phyloP scores from a whole-genome alignment of 2,329 filamentous ascomycete genomes.

The Diaporthe citrichinensis region DNA sequence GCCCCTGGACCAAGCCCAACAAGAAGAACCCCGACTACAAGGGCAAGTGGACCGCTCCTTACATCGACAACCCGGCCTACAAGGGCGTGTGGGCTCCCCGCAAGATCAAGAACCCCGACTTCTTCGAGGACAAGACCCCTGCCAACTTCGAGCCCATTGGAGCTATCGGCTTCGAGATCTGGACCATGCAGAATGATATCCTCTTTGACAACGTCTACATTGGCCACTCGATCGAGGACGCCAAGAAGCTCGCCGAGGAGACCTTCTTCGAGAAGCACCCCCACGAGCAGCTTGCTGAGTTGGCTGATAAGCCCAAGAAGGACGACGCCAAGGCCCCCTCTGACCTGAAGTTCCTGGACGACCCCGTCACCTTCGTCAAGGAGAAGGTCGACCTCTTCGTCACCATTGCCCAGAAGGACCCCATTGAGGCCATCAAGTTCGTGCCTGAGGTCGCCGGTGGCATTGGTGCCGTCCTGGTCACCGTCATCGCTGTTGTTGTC shows the following conservation, averaged over 20 bases:
- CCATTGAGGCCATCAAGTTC: constrained; percentile 86
- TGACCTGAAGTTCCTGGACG: constrained; percentile 90
- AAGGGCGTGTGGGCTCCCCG: constrained; percentile 95
- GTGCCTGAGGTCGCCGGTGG: constrained; percentile 92
- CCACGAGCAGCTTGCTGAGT: constrained; percentile 84
- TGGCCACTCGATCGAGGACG: constrained; percentile 95
- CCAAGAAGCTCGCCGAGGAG: constrained; percentile 88
- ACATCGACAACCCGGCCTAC: constrained; percentile 97
- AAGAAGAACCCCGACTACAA: constrained; percentile 98
- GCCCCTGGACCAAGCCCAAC: constrained; percentile 91
- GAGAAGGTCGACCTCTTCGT: constrained; percentile 96
- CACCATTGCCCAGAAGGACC: constrained; percentile 84
- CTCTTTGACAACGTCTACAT: constrained; percentile 99
- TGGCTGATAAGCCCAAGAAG: constrained; percentile 83
- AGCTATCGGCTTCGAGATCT: constrained; percentile 98
- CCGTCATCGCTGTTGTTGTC: constrained; percentile 79
- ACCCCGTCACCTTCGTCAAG: constrained; percentile 88
- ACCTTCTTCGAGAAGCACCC: constrained; percentile 91
- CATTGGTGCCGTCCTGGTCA: constrained; percentile 78
- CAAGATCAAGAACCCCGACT: constrained; percentile 97
- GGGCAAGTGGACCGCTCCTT: constrained; percentile 96
- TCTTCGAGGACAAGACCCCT: constrained; percentile 97
- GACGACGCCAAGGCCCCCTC: constrained; percentile 76
- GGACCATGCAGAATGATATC: constrained; percentile 99
- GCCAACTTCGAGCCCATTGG: constrained; percentile 98